These are phyloP conservation scores for Phaeolepiota aurea DNA, from an alignment of 768 basidiomycete species.

Conservation along the genomic window DNA sequence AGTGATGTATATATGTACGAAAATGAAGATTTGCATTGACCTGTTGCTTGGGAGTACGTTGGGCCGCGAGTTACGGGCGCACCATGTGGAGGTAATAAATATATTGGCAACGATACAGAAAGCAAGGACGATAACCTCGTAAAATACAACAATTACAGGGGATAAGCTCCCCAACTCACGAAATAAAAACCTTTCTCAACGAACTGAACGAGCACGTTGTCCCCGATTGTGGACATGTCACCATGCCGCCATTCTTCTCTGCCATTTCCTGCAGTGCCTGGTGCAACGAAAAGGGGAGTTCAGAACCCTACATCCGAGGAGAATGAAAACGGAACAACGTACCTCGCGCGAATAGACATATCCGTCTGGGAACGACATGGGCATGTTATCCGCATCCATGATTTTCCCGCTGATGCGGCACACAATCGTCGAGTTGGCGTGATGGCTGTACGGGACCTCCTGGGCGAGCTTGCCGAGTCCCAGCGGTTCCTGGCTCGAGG, in stretches of 20 bases:
- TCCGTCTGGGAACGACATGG: slow-evolving; percentile 87
- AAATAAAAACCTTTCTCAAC: slow-evolving; percentile 87
- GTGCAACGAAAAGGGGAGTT: slow-evolving; percentile 5
- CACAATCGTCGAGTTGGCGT: slow-evolving; percentile 92
- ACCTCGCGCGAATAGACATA: slow-evolving; percentile 93
- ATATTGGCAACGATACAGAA: too few relatives aligned
- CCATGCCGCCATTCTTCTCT: slow-evolving; percentile 62
- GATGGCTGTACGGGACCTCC: slow-evolving; percentile 89
- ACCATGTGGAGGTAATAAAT: too few relatives aligned
- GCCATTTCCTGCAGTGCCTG: slow-evolving; percentile 89
- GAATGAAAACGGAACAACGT: slow-evolving; percentile 18
- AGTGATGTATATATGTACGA: too few relatives aligned
- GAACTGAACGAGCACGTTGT: slow-evolving; percentile 53
- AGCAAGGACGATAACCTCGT: too few relatives aligned
- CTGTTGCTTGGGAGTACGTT: too few relatives aligned
- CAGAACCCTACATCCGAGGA: slow-evolving; percentile 8
- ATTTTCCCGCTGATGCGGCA: slow-evolving; percentile 87
- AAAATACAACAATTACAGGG: too few relatives aligned
- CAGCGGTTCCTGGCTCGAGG: slow-evolving; percentile 23
- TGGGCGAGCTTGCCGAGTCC: slow-evolving; percentile 69
- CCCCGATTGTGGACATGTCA: slow-evolving; percentile 79
- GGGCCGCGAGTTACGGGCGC: too few relatives aligned
- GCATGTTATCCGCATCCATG: slow-evolving; percentile 92
- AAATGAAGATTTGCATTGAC: too few relatives aligned
- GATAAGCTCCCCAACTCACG: slow-evolving; percentile 44